Conservation (phyloP, 2,329 filamentous ascomycete genomes). For the Arthrobotrys entomopaga region DNA sequence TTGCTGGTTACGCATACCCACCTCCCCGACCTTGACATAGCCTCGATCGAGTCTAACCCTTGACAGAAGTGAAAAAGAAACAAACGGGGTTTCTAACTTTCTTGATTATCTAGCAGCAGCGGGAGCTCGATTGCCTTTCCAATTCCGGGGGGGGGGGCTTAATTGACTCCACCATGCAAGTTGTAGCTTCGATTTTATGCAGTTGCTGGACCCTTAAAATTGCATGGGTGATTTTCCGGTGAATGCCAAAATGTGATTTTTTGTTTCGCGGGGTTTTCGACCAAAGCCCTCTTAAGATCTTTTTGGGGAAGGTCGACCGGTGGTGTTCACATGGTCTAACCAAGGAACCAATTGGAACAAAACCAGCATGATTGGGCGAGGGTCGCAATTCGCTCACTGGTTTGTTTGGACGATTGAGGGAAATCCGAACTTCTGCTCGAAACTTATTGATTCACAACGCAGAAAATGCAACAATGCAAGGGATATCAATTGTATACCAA, state of each 20-base stretch:
- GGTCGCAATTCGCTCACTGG: slow-evolving; percentile 14
- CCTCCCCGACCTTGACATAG: no score
- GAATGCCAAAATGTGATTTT: slow-evolving; percentile 10
- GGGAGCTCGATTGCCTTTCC: no score
- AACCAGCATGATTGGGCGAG: background rate
- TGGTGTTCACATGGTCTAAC: slow-evolving; percentile 22
- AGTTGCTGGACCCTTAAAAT: slow-evolving; percentile 37
- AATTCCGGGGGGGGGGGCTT: no score
- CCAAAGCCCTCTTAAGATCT: background rate
- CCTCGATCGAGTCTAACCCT: no score
- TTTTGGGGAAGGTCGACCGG: background rate
- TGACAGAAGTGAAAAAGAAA: no score
- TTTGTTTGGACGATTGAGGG: background rate
- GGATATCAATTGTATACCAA: background rate
- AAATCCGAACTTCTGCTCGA: slow-evolving; percentile 1
- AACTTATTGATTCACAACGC: slow-evolving; percentile 20
- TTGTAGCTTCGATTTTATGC: no score
- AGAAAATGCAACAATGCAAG: slow-evolving; percentile 26
- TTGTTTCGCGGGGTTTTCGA: slow-evolving; percentile 28
- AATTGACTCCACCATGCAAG: no score
- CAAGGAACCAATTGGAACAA: background rate
- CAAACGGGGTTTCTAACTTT: no score
- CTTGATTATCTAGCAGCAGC: no score
- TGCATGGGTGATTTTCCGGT: slow-evolving; percentile 48
- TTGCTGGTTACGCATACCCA: no score